Evolutionary conservation across 352 stramenopile genomes (phyloP).

Genomic region (Phytophthora fragariae): DNA sequence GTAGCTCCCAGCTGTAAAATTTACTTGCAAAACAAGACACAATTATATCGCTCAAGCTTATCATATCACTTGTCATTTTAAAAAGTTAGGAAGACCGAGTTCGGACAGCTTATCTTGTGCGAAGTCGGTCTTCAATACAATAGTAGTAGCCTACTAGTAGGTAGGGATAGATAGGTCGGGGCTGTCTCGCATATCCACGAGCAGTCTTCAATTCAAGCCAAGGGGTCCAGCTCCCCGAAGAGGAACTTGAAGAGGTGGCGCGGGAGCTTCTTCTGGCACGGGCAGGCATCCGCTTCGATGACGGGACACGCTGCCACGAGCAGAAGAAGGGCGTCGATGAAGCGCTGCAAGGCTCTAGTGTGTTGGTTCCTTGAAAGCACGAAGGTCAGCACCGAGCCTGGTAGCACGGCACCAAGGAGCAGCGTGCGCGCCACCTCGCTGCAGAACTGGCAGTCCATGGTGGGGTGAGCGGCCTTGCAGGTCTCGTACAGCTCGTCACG

Average conservation of each 20-base stretch:
- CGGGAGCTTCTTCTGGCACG: slow-evolving; percentile 31
- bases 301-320: slow-evolving; percentile 16
- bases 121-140: slow-evolving; percentile 1
- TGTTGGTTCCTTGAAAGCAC: slow-evolving; percentile 28
- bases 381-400: slow-evolving; percentile 16
- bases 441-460: slow-evolving; percentile 43
- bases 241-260: slow-evolving; percentile 25
- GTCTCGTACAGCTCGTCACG: slow-evolving; percentile 42
- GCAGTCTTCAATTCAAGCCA: slow-evolving; percentile 8
- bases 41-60: background rate
- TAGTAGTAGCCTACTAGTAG: background rate
- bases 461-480: slow-evolving; percentile 30
- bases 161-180: slow-evolving; percentile 6
- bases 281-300: slow-evolving; percentile 17
- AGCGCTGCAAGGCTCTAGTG: slow-evolving; percentile 26
- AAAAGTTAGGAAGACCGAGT: background rate
- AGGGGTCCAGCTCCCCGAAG: background rate
- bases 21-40: background rate
- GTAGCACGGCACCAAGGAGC: slow-evolving; percentile 30
- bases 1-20: background rate
- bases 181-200: too few relatives aligned
- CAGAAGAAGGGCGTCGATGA: slow-evolving; percentile 22
- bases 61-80: background rate
- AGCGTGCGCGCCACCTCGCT: slow-evolving; percentile 41
- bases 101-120: slow-evolving; percentile 4